A percentile compares a stretch with the other conserved stretches of the same genome.
These are phyloP conservation scores for Leccinum disarticulatum DNA, from an alignment of 768 basidiomycete species.

Conservation along the genomic window DNA sequence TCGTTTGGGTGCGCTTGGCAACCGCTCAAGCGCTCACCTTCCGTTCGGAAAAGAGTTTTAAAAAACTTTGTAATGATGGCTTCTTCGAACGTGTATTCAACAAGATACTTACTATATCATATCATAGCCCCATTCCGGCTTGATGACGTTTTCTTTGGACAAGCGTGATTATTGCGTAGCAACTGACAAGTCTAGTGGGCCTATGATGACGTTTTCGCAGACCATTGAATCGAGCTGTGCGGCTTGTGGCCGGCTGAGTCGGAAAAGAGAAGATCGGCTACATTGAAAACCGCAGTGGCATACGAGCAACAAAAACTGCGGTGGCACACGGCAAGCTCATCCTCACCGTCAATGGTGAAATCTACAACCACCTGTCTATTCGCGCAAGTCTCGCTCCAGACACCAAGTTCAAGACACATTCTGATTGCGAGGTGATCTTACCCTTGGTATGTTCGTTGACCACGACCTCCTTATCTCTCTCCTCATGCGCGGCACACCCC, in stretches of 20 bases:
- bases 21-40: no score
- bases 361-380: slow-evolving; percentile 93
- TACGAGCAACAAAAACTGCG: no score
- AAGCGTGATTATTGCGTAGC: no score
- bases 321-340: slow-evolving; percentile 78
- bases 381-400: slow-evolving; percentile 61
- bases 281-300: no score
- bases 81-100: neutral
- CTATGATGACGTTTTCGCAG: neutral
- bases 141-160: no score
- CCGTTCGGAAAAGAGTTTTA: neutral
- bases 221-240: neutral
- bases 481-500: slow-evolving; percentile 1
- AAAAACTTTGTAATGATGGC: neutral
- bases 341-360: slow-evolving; percentile 97
- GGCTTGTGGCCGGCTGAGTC: neutral
- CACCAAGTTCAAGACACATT: slow-evolving; percentile 92
- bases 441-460: slow-evolving; percentile 62
- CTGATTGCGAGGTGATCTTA: slow-evolving; percentile 97
- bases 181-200: no score
- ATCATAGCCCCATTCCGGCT: neutral
- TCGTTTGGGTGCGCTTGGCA: neutral
- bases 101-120: no score
- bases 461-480: neutral
- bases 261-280: neutral